Percentiles rank a stretch among this genome's conserved stretches.
Conservation (phyloP, 441 rosid species). For the Raphanus hybrid region DNA sequence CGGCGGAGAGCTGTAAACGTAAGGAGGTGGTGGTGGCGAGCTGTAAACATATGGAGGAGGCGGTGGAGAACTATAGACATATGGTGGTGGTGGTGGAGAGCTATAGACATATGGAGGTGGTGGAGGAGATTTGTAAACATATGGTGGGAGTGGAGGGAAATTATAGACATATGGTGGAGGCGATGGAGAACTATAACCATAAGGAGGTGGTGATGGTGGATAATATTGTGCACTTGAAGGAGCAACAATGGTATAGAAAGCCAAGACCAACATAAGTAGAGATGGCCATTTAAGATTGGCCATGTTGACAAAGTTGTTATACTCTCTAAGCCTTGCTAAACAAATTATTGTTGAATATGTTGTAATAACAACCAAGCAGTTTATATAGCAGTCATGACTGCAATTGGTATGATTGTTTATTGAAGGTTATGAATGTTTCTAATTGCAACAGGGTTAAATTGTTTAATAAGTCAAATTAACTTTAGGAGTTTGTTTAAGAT, state of each 20-base stretch:
- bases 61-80: background rate
- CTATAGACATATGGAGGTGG: conserved; percentile 3
- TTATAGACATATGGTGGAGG: conserved; percentile 19
- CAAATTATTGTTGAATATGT: conserved; percentile 25
- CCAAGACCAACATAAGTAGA: conserved; percentile 25
- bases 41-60: background rate
- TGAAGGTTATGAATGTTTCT: conserved; percentile 18
- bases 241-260: conserved; percentile 25
- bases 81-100: conserved; percentile 9
- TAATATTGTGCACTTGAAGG: conserved; percentile 28
- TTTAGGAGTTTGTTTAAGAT: conserved; percentile 5
- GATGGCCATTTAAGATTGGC: conserved; percentile 38
- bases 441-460: conserved; percentile 19
- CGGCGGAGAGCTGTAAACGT: no score
- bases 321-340: background rate
- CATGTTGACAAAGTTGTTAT: conserved; percentile 17
- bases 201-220: conserved; percentile 24
- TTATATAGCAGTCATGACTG: conserved; percentile 23
- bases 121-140: background rate
- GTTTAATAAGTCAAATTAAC: conserved; percentile 24
- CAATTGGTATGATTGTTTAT: conserved; percentile 24
- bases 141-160: background rate
- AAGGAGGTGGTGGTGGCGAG: no score
- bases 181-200: conserved; percentile 19
- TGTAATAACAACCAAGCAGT: conserved; percentile 9